Evolutionary conservation across 768 basidiomycete species (phyloP).

Genomic region (Hericium coralloides): DNA sequence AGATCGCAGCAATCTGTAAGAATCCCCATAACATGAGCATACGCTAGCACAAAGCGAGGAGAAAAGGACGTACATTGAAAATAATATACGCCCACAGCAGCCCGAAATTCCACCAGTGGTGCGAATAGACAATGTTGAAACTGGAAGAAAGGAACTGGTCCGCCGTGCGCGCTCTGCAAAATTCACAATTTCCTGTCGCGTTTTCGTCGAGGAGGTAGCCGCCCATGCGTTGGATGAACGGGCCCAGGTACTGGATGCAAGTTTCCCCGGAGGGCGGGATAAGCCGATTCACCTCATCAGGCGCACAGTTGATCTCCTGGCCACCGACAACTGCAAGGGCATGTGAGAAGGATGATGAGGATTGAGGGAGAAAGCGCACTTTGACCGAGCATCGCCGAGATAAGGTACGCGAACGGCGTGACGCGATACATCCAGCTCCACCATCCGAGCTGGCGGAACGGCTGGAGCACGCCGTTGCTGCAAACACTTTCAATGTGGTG

Average conservation of each 20-base stretch:
- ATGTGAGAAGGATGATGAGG: constrained; percentile 24
- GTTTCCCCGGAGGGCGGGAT: constrained; percentile 35
- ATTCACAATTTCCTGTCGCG: constrained; percentile 32
- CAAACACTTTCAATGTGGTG: not conserved
- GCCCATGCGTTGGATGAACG: constrained; percentile 32
- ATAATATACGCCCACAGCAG: constrained; percentile 32
- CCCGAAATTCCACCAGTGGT: constrained; percentile 40
- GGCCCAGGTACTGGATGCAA: constrained; percentile 36
- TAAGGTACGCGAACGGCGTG: constrained; percentile 29
- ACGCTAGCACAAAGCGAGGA: not conserved
- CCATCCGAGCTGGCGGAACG: constrained; percentile 32
- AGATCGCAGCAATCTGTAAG: not conserved
- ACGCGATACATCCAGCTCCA: constrained; percentile 35
- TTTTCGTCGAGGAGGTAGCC: constrained; percentile 40
- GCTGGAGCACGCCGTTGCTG: constrained; percentile 42
- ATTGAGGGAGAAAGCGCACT: constrained; percentile 29
- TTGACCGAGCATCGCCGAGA: constrained; percentile 32
- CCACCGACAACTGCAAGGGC: constrained; percentile 49
- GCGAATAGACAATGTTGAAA: constrained; percentile 55
- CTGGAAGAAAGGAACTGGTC: constrained; percentile 44
- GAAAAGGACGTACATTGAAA: constrained; percentile 32
- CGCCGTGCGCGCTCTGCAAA: constrained; percentile 50
- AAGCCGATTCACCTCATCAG: constrained; percentile 51
- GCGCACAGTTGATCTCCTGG: constrained; percentile 44
- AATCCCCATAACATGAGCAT: not conserved